Evolutionary conservation across 345 rosid species (phyloP).

Genomic region (Corchorus olitorius): DNA sequence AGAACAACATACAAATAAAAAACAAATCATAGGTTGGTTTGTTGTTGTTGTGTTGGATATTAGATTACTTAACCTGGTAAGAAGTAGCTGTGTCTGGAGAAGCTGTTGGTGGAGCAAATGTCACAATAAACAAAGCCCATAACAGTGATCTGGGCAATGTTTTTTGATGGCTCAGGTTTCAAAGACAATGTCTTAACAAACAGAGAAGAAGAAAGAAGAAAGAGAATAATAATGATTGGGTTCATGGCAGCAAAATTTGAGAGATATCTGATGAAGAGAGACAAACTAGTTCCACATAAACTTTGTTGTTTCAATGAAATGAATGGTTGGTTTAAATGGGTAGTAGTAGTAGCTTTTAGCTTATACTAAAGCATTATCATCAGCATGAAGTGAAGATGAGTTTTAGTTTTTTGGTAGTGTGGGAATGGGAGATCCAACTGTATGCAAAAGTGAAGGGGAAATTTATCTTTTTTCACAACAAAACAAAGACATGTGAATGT

Average conservation of each 20-base stretch:
- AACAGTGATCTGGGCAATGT: constrained; percentile 58
- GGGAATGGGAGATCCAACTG: constrained; percentile 48
- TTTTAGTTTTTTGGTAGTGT: constrained; percentile 11
- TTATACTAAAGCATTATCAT: constrained; percentile 23
- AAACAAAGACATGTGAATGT: constrained; percentile 72
- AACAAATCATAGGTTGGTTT: neutral
- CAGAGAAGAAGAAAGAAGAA: constrained; percentile 40
- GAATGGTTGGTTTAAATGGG: constrained; percentile 26
- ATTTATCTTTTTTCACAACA: constrained; percentile 37
- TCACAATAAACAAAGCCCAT: constrained; percentile 97
- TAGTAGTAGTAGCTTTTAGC: neutral
- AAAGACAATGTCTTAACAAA: constrained; percentile 39
- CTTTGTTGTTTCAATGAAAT: neutral
- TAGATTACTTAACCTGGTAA: constrained; percentile 57
- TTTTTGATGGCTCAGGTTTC: constrained; percentile 32
- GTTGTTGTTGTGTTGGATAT: neutral
- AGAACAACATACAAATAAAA: neutral
- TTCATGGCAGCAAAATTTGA: constrained; percentile 40
- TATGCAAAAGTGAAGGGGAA: constrained; percentile 25
- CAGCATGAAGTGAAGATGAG: constrained; percentile 28
- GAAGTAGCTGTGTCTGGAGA: constrained; percentile 96
- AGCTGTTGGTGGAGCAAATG: constrained; percentile 94
- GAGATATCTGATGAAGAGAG: neutral
- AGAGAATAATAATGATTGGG: constrained; percentile 30
- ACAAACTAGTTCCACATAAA: constrained; percentile 18